Evolutionary conservation across 2,329 filamentous ascomycete genomes (phyloP), one percentile per base, ranked within the genome.

Genomic region (Arthrocladium fulminans): DNA sequence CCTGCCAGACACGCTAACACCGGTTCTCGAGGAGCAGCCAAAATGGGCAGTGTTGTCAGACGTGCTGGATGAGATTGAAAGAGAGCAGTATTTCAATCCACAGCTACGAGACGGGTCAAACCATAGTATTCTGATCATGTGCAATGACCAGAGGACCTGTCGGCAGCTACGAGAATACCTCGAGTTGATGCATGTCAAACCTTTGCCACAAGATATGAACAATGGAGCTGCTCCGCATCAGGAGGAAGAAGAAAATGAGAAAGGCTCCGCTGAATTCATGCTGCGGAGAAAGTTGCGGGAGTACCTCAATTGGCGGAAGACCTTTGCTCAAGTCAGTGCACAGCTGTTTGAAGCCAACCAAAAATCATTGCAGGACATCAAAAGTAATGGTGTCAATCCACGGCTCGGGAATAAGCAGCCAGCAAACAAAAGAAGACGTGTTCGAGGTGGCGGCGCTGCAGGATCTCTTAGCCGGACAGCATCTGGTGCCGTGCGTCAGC

Each of bases 71-170:
- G 92, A 98, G 66, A 95, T 98, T 57, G 92, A 97, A 60, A 80
- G 83, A 46, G 89, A 95, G 60, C 74, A 88, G 13, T 92, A 94
- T 63, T 83, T 94, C 60, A 89, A 94, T 54, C 84, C 87, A 4
- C 70, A 74, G 7, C 69, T 75, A n/a, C 75, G 79, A 48, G 88
- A 92, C 63, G 86, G 88, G 59, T 94, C 88, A 0, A 94, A 88
- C 61, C 86, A 86, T n/a, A 87, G 86, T 2, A 88, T 95, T 43
- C 71, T 98, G 27, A 87, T 98, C 63, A 97, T 98, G 92, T 97
- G 90, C 62, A 83, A 84, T 22, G 90, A 94, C 59, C 81, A 86
- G 49, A 80, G 82, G 48, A 94, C 88, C 7, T 94, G 87, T 61
- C 79, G 84, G 12, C 92, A 98, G 59, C 72, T 98, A 35, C 81